Evolutionary conservation across 768 basidiomycete species (phyloP).

Genomic region (Pleurotus salmoneostramineus): DNA sequence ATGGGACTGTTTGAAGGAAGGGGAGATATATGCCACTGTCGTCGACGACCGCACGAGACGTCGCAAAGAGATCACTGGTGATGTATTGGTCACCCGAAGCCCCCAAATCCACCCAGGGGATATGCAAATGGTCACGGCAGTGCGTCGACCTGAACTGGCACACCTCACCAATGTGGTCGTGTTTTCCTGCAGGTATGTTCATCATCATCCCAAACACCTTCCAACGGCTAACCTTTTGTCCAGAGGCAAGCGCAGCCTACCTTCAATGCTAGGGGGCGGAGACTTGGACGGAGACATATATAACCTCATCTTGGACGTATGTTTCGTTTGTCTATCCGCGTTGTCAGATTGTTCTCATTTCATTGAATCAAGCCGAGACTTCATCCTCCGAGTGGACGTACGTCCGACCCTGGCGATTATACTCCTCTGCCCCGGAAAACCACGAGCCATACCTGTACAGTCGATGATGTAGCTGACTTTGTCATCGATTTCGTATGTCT

Average conservation of each 20-base stretch:
- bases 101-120: constrained; percentile 54
- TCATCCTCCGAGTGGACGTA: constrained; percentile 17
- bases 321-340: constrained; percentile 7
- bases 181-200: constrained; percentile 40
- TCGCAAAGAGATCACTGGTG: constrained; percentile 27
- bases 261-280: constrained; percentile 48
- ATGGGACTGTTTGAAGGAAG: constrained; percentile 38
- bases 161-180: constrained; percentile 45
- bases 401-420: constrained; percentile 33
- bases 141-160: constrained; percentile 31
- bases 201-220: background rate
- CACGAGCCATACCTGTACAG: constrained; percentile 26
- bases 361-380: constrained; percentile 21
- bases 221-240: background rate
- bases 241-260: constrained; percentile 39
- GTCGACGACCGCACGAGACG: constrained; percentile 23
- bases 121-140: constrained; percentile 36
- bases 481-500: constrained; percentile 40
- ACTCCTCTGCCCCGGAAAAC: constrained; percentile 26
- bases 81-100: constrained; percentile 43
- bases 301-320: constrained; percentile 41
- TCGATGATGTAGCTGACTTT: constrained; percentile 42
- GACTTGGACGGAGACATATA: constrained; percentile 53
- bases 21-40: constrained; percentile 44
- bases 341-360: background rate